Conservation (phyloP, 139 green algal genomes). For the Raphidocelis subcapitata region DNA sequence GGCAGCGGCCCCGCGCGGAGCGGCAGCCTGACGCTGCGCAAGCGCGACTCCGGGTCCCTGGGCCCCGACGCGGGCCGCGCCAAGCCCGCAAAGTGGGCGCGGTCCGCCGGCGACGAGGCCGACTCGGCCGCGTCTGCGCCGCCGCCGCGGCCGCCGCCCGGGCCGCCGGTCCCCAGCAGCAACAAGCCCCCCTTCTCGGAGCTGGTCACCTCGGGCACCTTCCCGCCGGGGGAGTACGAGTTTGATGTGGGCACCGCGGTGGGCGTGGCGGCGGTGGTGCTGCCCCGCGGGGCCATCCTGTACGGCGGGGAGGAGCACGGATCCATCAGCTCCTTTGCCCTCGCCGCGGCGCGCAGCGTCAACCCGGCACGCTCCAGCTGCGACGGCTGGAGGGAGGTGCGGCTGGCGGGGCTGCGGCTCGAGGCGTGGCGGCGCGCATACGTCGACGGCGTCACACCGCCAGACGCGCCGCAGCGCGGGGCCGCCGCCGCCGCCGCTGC, state of each 20-base stretch:
- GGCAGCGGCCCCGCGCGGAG: no score
- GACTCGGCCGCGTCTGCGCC: no score
- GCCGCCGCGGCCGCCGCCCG: no score
- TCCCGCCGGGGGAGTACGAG: constrained; percentile 40
- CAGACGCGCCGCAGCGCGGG: background rate
- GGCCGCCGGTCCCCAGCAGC: background rate
- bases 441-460: constrained; percentile 4
- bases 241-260: constrained; percentile 47
- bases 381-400: constrained; percentile 70
- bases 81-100: no score
- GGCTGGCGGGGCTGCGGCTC: constrained; percentile 47
- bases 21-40: no score
- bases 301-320: constrained; percentile 43
- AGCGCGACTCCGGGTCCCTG: no score
- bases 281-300: constrained; percentile 42
- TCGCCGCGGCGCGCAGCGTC: constrained; percentile 54
- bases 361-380: constrained; percentile 59
- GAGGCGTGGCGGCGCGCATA: constrained; percentile 38
- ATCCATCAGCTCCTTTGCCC: constrained; percentile 65
- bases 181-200: constrained; percentile 46
- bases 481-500: no score
- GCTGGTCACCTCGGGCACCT: constrained; percentile 38
- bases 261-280: constrained; percentile 34
- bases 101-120: no score
- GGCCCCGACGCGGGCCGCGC: no score